phyloP scores from a whole-genome alignment of 2,329 filamentous ascomycete species.

The Colletotrichum higginsianum region DNA sequence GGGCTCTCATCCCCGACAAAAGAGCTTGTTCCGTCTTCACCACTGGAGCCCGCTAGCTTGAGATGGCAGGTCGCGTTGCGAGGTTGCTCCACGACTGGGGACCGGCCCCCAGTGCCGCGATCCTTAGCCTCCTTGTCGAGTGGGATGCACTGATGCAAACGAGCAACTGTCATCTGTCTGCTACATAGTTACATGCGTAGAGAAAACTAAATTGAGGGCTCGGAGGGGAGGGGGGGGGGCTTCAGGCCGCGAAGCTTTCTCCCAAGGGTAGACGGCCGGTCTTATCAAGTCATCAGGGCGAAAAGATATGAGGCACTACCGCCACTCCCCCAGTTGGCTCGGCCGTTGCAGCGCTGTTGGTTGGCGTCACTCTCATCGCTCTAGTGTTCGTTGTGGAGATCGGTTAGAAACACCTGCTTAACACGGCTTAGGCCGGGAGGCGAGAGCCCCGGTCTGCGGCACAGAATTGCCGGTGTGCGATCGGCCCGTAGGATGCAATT shows the following conservation, averaged over 20 bases:
- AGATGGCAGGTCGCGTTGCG: slow-evolving; percentile 31
- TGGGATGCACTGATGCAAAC: neutral
- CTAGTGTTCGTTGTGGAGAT: neutral
- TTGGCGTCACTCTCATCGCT: neutral
- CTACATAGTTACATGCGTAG: neutral
- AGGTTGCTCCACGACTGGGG: slow-evolving; percentile 21
- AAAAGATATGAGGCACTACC: neutral
- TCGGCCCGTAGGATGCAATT: neutral
- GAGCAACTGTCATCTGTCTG: too few relatives aligned
- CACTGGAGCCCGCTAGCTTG: slow-evolving; percentile 23
- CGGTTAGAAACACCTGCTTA: slow-evolving; percentile 4
- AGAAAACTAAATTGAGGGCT: neutral
- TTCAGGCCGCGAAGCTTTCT: neutral
- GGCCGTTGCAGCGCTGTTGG: neutral
- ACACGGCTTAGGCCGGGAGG: neutral
- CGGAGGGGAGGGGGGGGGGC: neutral
- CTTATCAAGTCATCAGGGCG: neutral
- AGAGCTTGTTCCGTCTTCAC: slow-evolving; percentile 19
- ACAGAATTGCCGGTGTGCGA: neutral
- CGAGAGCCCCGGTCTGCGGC: neutral
- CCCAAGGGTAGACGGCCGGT: neutral
- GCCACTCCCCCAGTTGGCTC: neutral
- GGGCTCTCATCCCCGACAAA: slow-evolving; percentile 12
- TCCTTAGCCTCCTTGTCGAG: neutral
- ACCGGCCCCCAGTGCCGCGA: slow-evolving; percentile 12